Conservation (phyloP, 768 basidiomycete genomes). For the Asterophora lycoperdoides region DNA sequence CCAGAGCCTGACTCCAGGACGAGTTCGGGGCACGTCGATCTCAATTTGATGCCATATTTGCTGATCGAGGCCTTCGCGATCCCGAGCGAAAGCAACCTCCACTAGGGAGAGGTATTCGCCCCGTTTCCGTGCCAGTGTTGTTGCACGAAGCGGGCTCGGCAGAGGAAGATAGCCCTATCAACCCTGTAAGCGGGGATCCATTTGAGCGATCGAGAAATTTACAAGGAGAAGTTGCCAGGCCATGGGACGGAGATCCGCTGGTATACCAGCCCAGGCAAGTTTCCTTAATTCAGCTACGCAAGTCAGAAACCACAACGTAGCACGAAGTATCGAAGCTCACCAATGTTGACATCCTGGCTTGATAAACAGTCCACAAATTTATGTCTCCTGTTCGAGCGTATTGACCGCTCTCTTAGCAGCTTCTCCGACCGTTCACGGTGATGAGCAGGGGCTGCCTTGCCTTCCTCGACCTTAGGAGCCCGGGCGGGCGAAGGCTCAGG, state of each 20-base stretch:
- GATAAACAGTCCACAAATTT: conserved; percentile 81
- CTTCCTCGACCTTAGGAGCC: conserved; percentile 20
- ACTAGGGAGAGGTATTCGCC: conserved; percentile 90
- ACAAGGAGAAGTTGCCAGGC: conserved; percentile 95
- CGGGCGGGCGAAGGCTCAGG: conserved; percentile 29
- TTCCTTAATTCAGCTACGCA: conserved; percentile 74
- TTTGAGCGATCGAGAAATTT: conserved; percentile 25
- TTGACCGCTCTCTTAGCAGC: conserved; percentile 68
- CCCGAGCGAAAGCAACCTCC: conserved; percentile 83
- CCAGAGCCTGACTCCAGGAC: conserved; percentile 90
- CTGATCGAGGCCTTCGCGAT: conserved; percentile 83
- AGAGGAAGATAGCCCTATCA: conserved; percentile 88
- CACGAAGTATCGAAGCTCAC: conserved; percentile 28
- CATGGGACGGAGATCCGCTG: conserved; percentile 79
- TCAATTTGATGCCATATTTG: conserved; percentile 99
- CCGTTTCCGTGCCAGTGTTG: conserved; percentile 84
- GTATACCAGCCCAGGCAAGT: conserved; percentile 94
- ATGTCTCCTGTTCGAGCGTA: conserved; percentile 69
- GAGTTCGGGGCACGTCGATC: conserved; percentile 94
- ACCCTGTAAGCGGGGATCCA: conserved; percentile 3
- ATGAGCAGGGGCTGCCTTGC: conserved; percentile 20
- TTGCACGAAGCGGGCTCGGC: conserved; percentile 65
- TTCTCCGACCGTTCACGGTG: conserved; percentile 50
- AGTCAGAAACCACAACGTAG: background rate
- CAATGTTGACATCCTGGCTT: conserved; percentile 76